phyloP scores from a whole-genome alignment of 441 rosid species.

The Brassica hybrid region DNA sequence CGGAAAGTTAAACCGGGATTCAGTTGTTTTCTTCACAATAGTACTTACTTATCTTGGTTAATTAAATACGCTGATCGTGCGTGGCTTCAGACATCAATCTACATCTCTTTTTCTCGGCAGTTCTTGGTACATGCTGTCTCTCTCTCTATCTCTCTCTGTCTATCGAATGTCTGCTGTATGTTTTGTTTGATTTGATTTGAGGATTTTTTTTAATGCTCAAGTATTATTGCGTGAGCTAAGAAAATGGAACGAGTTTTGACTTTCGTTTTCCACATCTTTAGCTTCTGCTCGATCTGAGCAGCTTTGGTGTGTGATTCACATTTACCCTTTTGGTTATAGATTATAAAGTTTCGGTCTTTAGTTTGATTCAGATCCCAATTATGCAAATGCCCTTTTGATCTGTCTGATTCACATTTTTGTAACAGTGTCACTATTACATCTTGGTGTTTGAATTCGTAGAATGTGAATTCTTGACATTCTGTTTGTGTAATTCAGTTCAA shows the following conservation, averaged over 20 bases:
- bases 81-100: slow-evolving; percentile 14
- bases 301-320: slow-evolving; percentile 21
- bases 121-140: slow-evolving; percentile 22
- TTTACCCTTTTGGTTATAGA: slow-evolving; percentile 5
- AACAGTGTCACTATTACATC: too few relatives aligned
- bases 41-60: neutral
- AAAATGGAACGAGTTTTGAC: neutral
- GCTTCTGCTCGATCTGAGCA: slow-evolving; percentile 15
- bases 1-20: slow-evolving; percentile 32
- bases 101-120: slow-evolving; percentile 12
- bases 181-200: neutral
- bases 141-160: slow-evolving; percentile 10
- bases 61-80: neutral
- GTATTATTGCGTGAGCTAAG: neutral
- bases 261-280: neutral
- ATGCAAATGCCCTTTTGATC: neutral
- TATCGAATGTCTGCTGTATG: neutral
- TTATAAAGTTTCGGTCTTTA: neutral
- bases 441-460: too few relatives aligned
- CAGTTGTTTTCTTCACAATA: neutral
- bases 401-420: slow-evolving; percentile 29
- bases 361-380: slow-evolving; percentile 18
- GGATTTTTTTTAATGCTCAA: neutral
- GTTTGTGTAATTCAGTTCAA: neutral
- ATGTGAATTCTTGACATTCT: slow-evolving; percentile 8